Percentiles rank a stretch among this genome's conserved stretches.
Evolutionary conservation across 371 early-diverging fungal species (phyloP).

Genomic region (Capillidium rhysosporum): DNA sequence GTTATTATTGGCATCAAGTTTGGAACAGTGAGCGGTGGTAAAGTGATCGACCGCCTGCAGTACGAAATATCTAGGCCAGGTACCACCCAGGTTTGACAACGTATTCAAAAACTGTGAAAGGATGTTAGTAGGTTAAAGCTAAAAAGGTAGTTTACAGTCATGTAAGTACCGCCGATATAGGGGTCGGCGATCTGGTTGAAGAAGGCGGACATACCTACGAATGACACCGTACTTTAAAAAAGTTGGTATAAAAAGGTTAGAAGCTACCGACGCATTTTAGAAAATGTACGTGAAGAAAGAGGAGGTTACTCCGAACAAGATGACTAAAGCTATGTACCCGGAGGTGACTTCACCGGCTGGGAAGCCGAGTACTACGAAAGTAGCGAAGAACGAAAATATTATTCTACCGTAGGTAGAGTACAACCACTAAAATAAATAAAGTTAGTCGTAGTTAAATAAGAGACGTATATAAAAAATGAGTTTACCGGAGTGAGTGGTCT

Average conservation of each 20-base stretch:
- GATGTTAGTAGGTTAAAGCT: constrained; percentile 5
- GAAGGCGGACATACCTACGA: constrained; percentile 86
- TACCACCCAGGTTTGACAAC: constrained; percentile 90
- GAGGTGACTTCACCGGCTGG: constrained; percentile 45
- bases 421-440: constrained; percentile 87
- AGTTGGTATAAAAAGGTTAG: neutral
- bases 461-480: constrained; percentile 18
- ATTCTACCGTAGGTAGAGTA: constrained; percentile 75
- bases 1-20: constrained; percentile 17
- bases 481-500: constrained; percentile 65
- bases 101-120: constrained; percentile 76
- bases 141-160: constrained; percentile 48
- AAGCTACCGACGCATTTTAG: neutral
- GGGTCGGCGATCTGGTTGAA: constrained; percentile 91
- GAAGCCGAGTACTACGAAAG: constrained; percentile 59
- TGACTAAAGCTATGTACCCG: constrained; percentile 56
- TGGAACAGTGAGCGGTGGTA: constrained; percentile 44
- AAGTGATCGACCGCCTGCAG: constrained; percentile 83
- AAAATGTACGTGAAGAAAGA: constrained; percentile 45
- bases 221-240: constrained; percentile 70
- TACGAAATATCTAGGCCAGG: constrained; percentile 90
- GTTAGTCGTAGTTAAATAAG: constrained; percentile 17
- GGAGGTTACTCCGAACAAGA: constrained; percentile 52
- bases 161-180: constrained; percentile 87
- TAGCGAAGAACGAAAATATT: constrained; percentile 49